These are phyloP conservation scores for Mucor circinelloides DNA, from an alignment of 371 early-diverging fungal genomes.

Conservation along the genomic window DNA sequence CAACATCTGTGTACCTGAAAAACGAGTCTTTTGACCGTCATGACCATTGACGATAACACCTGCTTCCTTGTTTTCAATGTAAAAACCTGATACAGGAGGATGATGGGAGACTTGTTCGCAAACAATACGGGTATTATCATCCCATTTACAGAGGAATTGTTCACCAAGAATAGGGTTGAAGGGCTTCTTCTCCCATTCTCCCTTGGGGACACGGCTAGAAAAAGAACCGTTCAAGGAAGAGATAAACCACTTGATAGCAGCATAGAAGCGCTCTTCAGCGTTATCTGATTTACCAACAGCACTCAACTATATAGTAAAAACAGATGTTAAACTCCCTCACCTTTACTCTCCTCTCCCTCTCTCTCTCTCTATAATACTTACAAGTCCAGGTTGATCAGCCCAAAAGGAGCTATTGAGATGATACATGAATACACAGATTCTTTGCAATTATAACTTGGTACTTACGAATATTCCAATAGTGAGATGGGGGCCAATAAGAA, in stretches of 20 bases:
- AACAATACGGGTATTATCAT: conserved; percentile 64
- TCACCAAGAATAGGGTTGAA: conserved; percentile 89
- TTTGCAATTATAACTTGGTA: background rate
- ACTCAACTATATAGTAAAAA: conserved; percentile 33
- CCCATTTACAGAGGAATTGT: conserved; percentile 74
- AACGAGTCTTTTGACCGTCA: conserved; percentile 83
- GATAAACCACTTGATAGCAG: conserved; percentile 77
- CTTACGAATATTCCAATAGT: conserved; percentile 80
- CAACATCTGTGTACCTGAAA: conserved; percentile 75
- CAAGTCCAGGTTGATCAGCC: conserved; percentile 51
- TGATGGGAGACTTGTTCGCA: conserved; percentile 84
- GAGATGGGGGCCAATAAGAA: conserved; percentile 77
- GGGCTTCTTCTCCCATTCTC: conserved; percentile 84
- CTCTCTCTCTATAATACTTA: conserved; percentile 18
- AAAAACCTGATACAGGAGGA: conserved; percentile 76
- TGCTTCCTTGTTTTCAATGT: conserved; percentile 70
- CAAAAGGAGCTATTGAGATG: conserved; percentile 37
- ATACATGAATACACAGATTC: background rate
- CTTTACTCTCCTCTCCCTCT: background rate
- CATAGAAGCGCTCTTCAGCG: conserved; percentile 73
- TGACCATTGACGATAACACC: conserved; percentile 75
- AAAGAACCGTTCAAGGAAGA: conserved; percentile 78
- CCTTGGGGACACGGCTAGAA: conserved; percentile 68
- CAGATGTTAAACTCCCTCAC: background rate
- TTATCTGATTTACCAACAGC: conserved; percentile 59